These are phyloP conservation scores for Pestalotiopsis sp. DNA, from an alignment of 2,329 filamentous ascomycete species.

Conservation along the genomic window DNA sequence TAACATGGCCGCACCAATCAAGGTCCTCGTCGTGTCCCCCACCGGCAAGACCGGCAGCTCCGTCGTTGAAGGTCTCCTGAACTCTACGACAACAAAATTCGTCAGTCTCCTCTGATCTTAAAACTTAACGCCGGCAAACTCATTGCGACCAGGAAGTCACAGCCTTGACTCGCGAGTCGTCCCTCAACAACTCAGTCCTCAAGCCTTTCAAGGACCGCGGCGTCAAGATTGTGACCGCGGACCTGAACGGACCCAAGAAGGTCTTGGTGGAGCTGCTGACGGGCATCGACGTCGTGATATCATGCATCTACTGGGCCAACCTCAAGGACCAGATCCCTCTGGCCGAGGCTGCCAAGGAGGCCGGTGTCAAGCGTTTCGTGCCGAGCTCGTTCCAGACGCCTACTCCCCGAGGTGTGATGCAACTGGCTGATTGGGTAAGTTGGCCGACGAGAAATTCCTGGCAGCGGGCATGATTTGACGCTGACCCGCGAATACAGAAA, in stretches of 20 bases:
- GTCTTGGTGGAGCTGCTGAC: not conserved
- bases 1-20: slow-evolving; percentile 10
- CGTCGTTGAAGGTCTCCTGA: slow-evolving; percentile 6
- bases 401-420: slow-evolving; percentile 40
- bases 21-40: slow-evolving; percentile 1
- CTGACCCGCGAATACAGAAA: slow-evolving; percentile 16
- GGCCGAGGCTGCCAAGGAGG: slow-evolving; percentile 49
- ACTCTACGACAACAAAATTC: slow-evolving; percentile 1
- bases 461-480: too few relatives aligned
- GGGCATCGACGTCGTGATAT: slow-evolving; percentile 45
- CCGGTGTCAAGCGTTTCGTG: slow-evolving; percentile 54
- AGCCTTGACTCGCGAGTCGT: not conserved
- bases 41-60: slow-evolving; percentile 7
- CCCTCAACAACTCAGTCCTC: not conserved
- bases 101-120: not conserved
- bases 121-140: not conserved
- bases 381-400: slow-evolving; percentile 53
- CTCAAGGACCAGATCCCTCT: slow-evolving; percentile 47
- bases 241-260: not conserved
- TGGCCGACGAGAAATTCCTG: too few relatives aligned
- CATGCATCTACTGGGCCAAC: slow-evolving; percentile 37
- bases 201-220: slow-evolving; percentile 5
- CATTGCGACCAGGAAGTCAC: not conserved
- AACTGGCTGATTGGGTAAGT: slow-evolving; percentile 20
- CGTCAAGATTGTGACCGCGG: not conserved